Percentiles rank a stretch among this genome's conserved stretches.
Conservation (phyloP, 139 green algal species). For the Chlamydomonas asymmetrica region DNA sequence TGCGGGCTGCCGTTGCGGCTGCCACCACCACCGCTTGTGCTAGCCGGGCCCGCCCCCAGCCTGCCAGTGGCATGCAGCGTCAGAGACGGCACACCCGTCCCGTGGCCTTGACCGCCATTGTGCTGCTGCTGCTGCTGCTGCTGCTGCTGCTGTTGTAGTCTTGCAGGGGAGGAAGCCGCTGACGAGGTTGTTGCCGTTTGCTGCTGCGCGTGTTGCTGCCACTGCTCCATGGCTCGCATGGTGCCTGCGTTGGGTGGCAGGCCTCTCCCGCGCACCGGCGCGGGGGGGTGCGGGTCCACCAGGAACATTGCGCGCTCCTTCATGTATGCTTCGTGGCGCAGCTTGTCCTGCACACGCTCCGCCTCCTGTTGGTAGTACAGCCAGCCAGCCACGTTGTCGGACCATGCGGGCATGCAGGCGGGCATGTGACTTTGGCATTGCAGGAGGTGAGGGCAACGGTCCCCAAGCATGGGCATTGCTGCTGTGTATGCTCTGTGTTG, state of each 20-base stretch:
- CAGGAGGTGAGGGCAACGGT: too few relatives aligned
- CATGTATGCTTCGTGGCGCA: slow-evolving; percentile 19
- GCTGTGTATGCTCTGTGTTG: too few relatives aligned
- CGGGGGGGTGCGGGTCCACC: slow-evolving; percentile 36
- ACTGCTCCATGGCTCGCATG: slow-evolving; percentile 28
- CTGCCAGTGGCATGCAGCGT: too few relatives aligned
- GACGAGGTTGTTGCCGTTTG: too few relatives aligned
- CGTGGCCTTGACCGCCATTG: background rate
- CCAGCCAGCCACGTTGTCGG: too few relatives aligned
- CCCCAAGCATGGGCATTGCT: too few relatives aligned
- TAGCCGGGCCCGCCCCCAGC: background rate
- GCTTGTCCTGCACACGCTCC: slow-evolving; percentile 19
- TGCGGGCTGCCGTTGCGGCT: too few relatives aligned
- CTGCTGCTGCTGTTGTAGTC: background rate
- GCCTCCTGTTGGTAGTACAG: too few relatives aligned
- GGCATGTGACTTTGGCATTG: too few relatives aligned
- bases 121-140: background rate
- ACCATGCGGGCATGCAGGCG: too few relatives aligned
- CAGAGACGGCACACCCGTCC: background rate
- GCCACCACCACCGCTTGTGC: too few relatives aligned
- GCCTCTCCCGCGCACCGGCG: background rate
- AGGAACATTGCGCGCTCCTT: slow-evolving; percentile 28
- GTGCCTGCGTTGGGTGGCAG: slow-evolving; percentile 49
- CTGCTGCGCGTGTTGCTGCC: slow-evolving; percentile 12
- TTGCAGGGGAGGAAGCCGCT: too few relatives aligned